Conservation (phyloP, 495 filamentous ascomycete species). For the Mytilinidion resinicola region DNA sequence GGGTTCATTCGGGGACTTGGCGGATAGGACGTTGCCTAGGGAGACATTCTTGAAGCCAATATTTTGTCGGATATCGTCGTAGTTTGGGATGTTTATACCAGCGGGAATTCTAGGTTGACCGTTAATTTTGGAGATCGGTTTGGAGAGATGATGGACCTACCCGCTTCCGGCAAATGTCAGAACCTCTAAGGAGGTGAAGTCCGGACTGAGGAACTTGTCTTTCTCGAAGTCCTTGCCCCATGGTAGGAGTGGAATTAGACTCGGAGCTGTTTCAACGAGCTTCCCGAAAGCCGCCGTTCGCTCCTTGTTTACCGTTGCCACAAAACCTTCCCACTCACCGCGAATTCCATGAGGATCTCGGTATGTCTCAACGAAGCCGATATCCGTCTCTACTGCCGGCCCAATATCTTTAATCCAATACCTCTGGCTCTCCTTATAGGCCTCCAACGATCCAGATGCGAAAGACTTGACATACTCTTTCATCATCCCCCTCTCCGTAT, state of each 20-base stretch:
- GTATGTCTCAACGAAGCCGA: constrained; percentile 96
- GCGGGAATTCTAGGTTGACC: constrained; percentile 56
- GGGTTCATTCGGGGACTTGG: constrained; percentile 81
- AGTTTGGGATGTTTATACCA: constrained; percentile 80
- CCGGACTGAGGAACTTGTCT: constrained; percentile 85
- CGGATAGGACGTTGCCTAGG: constrained; percentile 81
- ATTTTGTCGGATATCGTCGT: constrained; percentile 61
- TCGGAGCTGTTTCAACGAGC: constrained; percentile 72
- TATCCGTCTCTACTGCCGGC: constrained; percentile 81
- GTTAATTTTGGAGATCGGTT: constrained; percentile 6
- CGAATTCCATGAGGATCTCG: constrained; percentile 86
- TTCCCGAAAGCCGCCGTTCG: constrained; percentile 84
- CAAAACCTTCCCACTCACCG: constrained; percentile 97
- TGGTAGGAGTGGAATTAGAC: constrained; percentile 79
- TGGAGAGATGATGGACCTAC: constrained; percentile 22
- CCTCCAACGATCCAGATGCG: constrained; percentile 71
- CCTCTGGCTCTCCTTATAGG: constrained; percentile 85
- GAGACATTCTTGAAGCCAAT: constrained; percentile 98
- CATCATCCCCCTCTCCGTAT: constrained; percentile 79
- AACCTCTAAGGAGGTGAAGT: constrained; percentile 64
- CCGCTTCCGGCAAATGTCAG: constrained; percentile 66
- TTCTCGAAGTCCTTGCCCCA: constrained; percentile 91
- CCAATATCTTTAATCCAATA: constrained; percentile 90
- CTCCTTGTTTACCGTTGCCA: constrained; percentile 72
- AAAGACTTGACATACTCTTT: constrained; percentile 80